Evolutionary conservation across 345 rosid species (phyloP).

Genomic region (Psidium guajava): DNA sequence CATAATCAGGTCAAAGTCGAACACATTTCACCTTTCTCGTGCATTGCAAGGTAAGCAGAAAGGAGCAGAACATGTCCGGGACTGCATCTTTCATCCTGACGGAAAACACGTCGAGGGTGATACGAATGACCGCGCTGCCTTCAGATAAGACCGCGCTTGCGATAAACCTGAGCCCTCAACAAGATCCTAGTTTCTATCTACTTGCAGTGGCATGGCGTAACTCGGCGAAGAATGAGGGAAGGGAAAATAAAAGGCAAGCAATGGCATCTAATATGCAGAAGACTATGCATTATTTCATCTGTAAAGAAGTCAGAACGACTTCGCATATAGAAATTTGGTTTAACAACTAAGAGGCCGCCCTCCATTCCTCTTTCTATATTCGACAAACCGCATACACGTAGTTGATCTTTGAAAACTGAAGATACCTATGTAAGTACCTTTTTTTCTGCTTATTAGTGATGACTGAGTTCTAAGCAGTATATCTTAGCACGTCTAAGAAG

Average conservation of each 20-base stretch:
- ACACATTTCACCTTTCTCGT: not conserved
- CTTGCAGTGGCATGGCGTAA: no score
- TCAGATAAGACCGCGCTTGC: not conserved
- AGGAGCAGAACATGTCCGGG: not conserved
- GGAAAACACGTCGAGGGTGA: not conserved
- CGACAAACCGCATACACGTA: not conserved
- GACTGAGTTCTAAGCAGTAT: fast-evolving
- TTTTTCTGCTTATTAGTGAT: not conserved
- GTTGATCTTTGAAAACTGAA: not conserved
- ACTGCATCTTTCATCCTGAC: not conserved
- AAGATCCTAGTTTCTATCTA: not conserved
- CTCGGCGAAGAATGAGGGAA: not conserved
- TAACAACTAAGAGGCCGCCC: not conserved
- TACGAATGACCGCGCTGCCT: not conserved
- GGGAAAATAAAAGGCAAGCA: not conserved
- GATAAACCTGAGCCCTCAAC: not conserved
- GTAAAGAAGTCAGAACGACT: not conserved
- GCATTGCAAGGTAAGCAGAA: not conserved
- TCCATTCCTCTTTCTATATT: not conserved
- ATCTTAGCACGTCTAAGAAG: slow-evolving; percentile 13
- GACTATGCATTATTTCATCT: not conserved
- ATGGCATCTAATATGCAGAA: not conserved
- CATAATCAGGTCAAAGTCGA: not conserved
- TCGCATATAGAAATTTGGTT: not conserved
- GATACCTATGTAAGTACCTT: not conserved